Evolutionary conservation across 2,329 filamentous ascomycete species (phyloP).

Genomic region (Diplodia seriata): DNA sequence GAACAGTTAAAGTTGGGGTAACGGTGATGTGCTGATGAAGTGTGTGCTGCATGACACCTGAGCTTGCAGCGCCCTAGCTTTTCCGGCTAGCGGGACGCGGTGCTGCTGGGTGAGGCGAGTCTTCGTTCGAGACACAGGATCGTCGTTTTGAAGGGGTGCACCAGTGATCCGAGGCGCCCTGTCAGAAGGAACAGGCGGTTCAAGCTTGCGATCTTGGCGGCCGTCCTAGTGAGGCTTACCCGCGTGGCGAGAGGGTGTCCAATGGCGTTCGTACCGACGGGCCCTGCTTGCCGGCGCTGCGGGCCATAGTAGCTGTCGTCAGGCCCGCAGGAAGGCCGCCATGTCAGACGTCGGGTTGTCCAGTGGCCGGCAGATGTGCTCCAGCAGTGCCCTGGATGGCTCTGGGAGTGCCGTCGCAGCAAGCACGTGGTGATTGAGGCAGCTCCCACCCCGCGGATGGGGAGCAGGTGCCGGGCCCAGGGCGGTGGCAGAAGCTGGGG

Average conservation of each 20-base stretch:
- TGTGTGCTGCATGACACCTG: constrained; percentile 25
- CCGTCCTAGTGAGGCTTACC: constrained; percentile 25
- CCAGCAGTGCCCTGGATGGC: not conserved
- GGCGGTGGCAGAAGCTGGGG: constrained; percentile 11
- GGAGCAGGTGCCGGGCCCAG: constrained; percentile 5
- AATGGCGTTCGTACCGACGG: constrained; percentile 21
- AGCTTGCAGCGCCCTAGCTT: constrained; percentile 17
- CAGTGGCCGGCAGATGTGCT: not conserved
- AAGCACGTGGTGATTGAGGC: constrained; percentile 14
- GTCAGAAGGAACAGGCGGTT: constrained; percentile 11
- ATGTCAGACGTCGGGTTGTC: constrained; percentile 14
- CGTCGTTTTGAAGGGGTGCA: constrained; percentile 12
- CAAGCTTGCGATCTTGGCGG: constrained; percentile 4
- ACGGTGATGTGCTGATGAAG: constrained; percentile 18
- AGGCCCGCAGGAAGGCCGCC: constrained; percentile 20
- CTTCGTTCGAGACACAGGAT: constrained; percentile 2
- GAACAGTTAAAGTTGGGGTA: constrained; percentile 6
- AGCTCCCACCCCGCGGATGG: not conserved
- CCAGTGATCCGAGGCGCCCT: constrained; percentile 16
- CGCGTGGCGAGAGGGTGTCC: constrained; percentile 11
- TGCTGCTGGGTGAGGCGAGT: constrained; percentile 11
- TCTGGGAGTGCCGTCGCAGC: not conserved
- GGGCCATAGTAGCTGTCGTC: constrained; percentile 15
- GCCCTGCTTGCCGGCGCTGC: constrained; percentile 6
- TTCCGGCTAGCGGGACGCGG: not conserved